phyloP scores from a whole-genome alignment of 2,329 filamentous ascomycete genomes.

The Coniochaeta hoffmannii region DNA sequence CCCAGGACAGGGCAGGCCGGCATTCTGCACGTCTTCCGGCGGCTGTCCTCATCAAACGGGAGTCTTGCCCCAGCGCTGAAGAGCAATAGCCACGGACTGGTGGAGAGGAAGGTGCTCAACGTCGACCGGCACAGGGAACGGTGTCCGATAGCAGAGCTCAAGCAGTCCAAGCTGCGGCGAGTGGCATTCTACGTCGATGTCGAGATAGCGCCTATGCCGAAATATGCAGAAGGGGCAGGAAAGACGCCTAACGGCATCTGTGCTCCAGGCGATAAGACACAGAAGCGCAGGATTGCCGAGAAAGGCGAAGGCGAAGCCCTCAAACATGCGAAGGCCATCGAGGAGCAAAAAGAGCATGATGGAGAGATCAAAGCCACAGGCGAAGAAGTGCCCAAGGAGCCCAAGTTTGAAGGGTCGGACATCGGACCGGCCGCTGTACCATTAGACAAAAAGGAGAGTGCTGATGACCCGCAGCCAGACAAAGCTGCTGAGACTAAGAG shows the following conservation, averaged over 20 bases:
- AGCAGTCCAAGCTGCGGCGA: constrained; percentile 71
- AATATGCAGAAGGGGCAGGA: constrained; percentile 57
- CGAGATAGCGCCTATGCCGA: constrained; percentile 84
- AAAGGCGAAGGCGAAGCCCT: constrained; percentile 68
- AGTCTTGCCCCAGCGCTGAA: constrained; percentile 38
- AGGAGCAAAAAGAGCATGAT: constrained; percentile 46
- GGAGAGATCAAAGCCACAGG: constrained; percentile 33
- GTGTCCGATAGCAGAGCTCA: constrained; percentile 71
- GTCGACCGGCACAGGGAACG: constrained; percentile 73
- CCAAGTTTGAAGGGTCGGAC: constrained; percentile 26
- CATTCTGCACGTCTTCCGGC: constrained; percentile 75
- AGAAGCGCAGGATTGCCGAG: constrained; percentile 58
- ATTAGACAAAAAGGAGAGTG: constrained; percentile 16
- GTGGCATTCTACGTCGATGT: constrained; percentile 97
- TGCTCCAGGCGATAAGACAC: constrained; percentile 42
- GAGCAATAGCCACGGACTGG: constrained; percentile 57
- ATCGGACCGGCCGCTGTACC: constrained; percentile 14
- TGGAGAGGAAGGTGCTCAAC: constrained; percentile 77
- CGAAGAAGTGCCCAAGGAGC: constrained; percentile 30
- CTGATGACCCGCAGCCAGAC: background rate
- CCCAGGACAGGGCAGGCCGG: constrained; percentile 62
- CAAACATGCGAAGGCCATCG: constrained; percentile 55
- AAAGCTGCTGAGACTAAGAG: constrained; percentile 50
- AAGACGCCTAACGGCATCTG: constrained; percentile 31
- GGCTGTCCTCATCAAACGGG: constrained; percentile 63